Evolutionary conservation across 108 stramenopile species (phyloP).

Genomic region (Parietichytrium sp.): DNA sequence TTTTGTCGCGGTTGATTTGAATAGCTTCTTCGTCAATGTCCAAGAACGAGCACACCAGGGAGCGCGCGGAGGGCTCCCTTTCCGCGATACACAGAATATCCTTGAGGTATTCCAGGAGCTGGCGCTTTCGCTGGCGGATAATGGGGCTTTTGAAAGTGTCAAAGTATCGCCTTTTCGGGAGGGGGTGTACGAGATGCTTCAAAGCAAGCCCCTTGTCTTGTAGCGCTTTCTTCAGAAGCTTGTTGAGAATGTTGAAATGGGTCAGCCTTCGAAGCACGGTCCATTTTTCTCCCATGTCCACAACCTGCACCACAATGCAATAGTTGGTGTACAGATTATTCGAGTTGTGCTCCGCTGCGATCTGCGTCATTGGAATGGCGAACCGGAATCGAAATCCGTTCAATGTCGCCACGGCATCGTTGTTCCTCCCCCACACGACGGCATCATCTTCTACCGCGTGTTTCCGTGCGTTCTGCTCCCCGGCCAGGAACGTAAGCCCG

Average conservation of each 20-base stretch:
- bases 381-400: constrained; percentile 10
- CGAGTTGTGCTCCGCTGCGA: neutral
- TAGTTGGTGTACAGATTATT: neutral
- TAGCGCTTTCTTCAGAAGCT: neutral
- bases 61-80: neutral
- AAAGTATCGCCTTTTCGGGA: constrained; percentile 13
- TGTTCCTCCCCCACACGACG: too few species aligned
- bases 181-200: neutral
- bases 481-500: too few species aligned
- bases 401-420: too few species aligned
- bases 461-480: too few species aligned
- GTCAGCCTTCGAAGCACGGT: neutral
- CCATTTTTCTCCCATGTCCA: neutral
- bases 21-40: constrained; percentile 27
- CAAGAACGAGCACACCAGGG: constrained; percentile 9
- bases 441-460: too few species aligned
- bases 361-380: constrained; percentile 6
- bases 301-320: constrained; percentile 27
- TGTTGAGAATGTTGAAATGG: neutral
- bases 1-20: too few species aligned
- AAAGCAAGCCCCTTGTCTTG: neutral
- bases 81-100: neutral
- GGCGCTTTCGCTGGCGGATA: neutral
- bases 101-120: neutral
- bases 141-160: neutral